Conservation (phyloP, 2,329 filamentous ascomycete species). For the Chaetothyriales sp. region DNA sequence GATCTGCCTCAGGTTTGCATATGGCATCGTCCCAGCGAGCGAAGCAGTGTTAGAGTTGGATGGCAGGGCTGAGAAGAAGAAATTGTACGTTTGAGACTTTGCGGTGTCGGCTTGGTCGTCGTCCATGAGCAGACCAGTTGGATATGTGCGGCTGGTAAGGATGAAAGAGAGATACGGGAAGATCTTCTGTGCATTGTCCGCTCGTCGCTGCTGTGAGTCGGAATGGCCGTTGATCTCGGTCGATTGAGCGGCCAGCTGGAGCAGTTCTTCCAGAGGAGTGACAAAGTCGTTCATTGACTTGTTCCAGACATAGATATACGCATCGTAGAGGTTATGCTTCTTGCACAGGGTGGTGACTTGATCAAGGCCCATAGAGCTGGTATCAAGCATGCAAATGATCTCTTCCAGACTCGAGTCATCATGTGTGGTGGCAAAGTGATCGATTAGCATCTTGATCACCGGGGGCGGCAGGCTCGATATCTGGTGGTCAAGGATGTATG, state of each 20-base stretch:
- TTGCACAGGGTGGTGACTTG: conserved; percentile 84
- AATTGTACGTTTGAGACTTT: conserved; percentile 82
- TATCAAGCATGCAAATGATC: conserved; percentile 85
- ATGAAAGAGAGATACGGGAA: conserved; percentile 91
- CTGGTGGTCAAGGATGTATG: conserved; percentile 65
- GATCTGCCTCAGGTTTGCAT: conserved; percentile 64
- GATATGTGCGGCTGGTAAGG: conserved; percentile 80
- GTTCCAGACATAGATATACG: conserved; percentile 94
- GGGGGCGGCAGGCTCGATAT: conserved; percentile 64
- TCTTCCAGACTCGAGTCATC: conserved; percentile 72
- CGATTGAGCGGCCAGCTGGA: conserved; percentile 41
- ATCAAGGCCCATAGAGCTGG: conserved; percentile 80
- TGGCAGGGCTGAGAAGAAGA: conserved; percentile 68
- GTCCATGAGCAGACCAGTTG: conserved; percentile 60
- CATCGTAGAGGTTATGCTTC: conserved; percentile 82
- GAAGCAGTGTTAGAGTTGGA: conserved; percentile 9
- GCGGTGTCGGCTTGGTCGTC: conserved; percentile 59
- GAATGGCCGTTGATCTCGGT: conserved; percentile 24
- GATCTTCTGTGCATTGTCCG: conserved; percentile 61
- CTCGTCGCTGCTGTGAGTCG: conserved; percentile 42
- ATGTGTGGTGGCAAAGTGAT: conserved; percentile 61
- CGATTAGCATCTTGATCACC: conserved; percentile 73
- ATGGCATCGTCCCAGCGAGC: conserved; percentile 28
- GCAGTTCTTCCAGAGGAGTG: conserved; percentile 71
- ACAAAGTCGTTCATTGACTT: conserved; percentile 78